Conservation (phyloP, 1,139 yeast genomes). For the Yamadazyma kanchanaburiensis region DNA sequence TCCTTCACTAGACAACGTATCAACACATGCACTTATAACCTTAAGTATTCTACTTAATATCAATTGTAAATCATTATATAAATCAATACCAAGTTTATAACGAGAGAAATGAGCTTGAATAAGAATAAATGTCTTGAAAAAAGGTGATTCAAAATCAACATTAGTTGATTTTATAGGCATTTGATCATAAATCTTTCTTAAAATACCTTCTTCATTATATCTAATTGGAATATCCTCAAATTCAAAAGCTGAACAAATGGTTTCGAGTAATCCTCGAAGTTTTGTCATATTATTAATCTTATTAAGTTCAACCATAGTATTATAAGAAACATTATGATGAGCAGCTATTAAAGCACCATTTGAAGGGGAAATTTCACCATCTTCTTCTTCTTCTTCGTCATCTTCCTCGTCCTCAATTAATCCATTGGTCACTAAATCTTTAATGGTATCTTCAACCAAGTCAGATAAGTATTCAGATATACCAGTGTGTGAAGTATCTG, state of each 20-base stretch:
- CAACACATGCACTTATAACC: conserved; percentile 67
- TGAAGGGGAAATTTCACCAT: conserved; percentile 51
- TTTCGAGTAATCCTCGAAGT: conserved; percentile 62
- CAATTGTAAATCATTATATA: conserved; percentile 51
- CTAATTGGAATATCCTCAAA: conserved; percentile 64
- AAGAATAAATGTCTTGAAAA: conserved; percentile 68
- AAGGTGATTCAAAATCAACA: conserved; percentile 49
- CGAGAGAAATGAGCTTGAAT: conserved; percentile 83
- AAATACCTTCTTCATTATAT: conserved; percentile 48
- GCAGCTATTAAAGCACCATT: conserved; percentile 77
- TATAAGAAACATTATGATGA: conserved; percentile 61
- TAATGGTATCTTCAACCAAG: conserved; percentile 68
- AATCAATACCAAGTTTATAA: conserved; percentile 49
- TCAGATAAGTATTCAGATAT: conserved; percentile 82
- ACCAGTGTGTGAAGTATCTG: conserved; percentile 61
- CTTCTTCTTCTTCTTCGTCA: conserved; percentile 32
- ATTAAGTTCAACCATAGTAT: conserved; percentile 61
- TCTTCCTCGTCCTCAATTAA: conserved; percentile 57
- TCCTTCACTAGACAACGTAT: conserved; percentile 79
- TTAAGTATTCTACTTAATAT: conserved; percentile 50
- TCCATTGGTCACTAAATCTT: conserved; percentile 59
- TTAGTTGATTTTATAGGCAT: conserved; percentile 54
- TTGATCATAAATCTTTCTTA: conserved; percentile 47
- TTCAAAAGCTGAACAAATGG: conserved; percentile 65
- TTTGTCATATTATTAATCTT: conserved; percentile 55